phyloP scores from a whole-genome alignment of 2,329 filamentous ascomycete species.

The Ascochyta pisi region DNA sequence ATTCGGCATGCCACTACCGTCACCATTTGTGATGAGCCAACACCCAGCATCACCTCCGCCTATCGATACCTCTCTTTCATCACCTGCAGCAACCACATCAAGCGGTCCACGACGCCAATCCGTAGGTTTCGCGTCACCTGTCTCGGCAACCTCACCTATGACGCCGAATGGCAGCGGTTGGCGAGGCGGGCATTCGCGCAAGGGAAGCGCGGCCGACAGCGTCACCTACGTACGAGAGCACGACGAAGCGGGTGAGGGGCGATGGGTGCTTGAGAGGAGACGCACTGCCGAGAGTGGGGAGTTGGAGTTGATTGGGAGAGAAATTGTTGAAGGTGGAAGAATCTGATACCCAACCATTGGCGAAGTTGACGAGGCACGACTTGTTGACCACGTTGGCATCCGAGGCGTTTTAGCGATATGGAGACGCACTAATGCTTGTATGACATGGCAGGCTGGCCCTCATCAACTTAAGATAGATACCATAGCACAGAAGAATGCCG shows the following conservation, averaged over 20 bases:
- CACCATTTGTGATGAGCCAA: conserved; percentile 32
- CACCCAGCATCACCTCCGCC: conserved; percentile 28
- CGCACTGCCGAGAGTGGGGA: conserved; percentile 70
- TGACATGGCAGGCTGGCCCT: conserved; percentile 11
- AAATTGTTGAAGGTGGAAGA: conserved; percentile 65
- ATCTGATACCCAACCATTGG: conserved; percentile 21
- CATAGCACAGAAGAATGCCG: conserved; percentile 1
- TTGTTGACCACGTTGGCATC: neutral
- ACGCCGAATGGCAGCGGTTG: conserved; percentile 41
- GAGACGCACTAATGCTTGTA: neutral
- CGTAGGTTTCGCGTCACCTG: conserved; percentile 41
- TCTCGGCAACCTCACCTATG: conserved; percentile 42
- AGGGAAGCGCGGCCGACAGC: conserved; percentile 65
- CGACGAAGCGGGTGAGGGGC: conserved; percentile 63
- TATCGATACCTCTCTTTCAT: conserved; percentile 37
- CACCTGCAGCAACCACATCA: conserved; percentile 28
- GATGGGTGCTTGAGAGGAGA: conserved; percentile 74
- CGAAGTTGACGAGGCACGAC: neutral
- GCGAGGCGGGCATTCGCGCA: conserved; percentile 45
- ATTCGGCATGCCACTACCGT: conserved; percentile 33
- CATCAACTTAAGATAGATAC: conserved; percentile 1
- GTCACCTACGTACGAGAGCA: conserved; percentile 71
- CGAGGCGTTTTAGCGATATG: conserved; percentile 9
- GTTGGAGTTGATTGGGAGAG: conserved; percentile 68
- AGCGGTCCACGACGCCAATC: conserved; percentile 36